A percentile compares a stretch with the other conserved stretches of the same genome.
Conservation (phyloP, 805 yeast species). For the Myxozyma monticola region DNA sequence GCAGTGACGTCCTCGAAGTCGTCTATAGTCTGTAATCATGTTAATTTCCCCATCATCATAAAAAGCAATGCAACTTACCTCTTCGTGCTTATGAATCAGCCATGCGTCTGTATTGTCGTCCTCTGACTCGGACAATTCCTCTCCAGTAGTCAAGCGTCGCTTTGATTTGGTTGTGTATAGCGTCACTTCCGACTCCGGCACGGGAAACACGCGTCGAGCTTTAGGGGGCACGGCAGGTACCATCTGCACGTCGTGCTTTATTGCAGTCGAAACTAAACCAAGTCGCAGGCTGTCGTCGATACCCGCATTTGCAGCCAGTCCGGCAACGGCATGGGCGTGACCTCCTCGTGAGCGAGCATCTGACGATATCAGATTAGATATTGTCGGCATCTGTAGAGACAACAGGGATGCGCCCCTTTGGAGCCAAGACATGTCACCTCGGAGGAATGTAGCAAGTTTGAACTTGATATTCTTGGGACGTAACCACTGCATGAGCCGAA, state of each 20-base stretch:
- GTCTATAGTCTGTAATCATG: slow-evolving; percentile 16
- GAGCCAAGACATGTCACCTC: slow-evolving; percentile 23
- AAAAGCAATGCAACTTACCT: slow-evolving; percentile 5
- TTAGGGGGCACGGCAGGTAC: slow-evolving; percentile 25
- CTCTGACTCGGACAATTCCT: slow-evolving; percentile 26
- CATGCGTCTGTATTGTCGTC: slow-evolving; percentile 25
- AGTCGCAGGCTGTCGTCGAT: neutral
- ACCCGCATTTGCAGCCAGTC: neutral
- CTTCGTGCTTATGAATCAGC: slow-evolving; percentile 25
- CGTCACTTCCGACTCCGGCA: slow-evolving; percentile 13
- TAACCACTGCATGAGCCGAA: slow-evolving; percentile 17
- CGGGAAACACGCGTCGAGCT: slow-evolving; percentile 17
- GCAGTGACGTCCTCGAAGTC: slow-evolving; percentile 26
- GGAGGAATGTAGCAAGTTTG: slow-evolving; percentile 6
- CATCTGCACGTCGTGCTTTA: slow-evolving; percentile 11
- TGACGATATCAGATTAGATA: neutral
- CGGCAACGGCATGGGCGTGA: neutral
- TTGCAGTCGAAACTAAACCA: slow-evolving; percentile 1
- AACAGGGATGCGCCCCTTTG: slow-evolving; percentile 14
- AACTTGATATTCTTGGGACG: slow-evolving; percentile 16
- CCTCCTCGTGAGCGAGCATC: neutral
- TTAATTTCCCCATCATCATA: neutral
- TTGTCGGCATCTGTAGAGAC: slow-evolving; percentile 7
- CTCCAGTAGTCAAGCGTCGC: slow-evolving; percentile 15
- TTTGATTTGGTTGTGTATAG: slow-evolving; percentile 24